phyloP scores from a whole-genome alignment of 257 asterid species.

The Apocynum venetum region DNA sequence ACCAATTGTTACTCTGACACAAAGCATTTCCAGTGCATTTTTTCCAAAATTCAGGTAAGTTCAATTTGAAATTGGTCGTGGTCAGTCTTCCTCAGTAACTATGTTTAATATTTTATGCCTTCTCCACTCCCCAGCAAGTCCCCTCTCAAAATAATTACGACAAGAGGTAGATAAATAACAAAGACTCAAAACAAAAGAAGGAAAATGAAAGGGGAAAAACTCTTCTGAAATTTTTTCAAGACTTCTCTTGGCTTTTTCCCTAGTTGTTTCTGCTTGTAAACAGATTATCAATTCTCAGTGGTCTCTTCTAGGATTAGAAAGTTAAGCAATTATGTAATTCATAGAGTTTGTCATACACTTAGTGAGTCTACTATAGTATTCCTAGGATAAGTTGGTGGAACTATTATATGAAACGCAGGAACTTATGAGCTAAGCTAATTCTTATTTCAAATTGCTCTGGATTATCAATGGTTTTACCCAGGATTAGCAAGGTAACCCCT shows the following conservation, averaged over 20 bases:
- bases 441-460: not conserved
- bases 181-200: not conserved
- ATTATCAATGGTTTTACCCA: not conserved
- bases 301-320: not conserved
- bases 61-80: not conserved
- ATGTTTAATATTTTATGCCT: not conserved
- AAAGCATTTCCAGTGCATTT: slow-evolving; percentile 69
- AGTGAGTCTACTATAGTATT: not conserved
- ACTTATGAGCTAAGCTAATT: not conserved
- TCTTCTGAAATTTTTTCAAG: not conserved
- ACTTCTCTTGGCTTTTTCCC: not conserved
- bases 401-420: not conserved
- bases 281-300: not conserved
- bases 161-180: not conserved
- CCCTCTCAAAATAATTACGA: not conserved
- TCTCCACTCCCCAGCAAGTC: not conserved
- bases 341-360: not conserved
- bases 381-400: slow-evolving; percentile 1
- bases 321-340: not conserved
- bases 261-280: not conserved
- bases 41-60: slow-evolving; percentile 82
- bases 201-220: not conserved
- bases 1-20: slow-evolving; percentile 44
- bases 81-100: not conserved
- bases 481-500: not conserved